These are phyloP conservation scores for Micromonas commoda DNA, from an alignment of 139 green algal species.

Conservation along the genomic window DNA sequence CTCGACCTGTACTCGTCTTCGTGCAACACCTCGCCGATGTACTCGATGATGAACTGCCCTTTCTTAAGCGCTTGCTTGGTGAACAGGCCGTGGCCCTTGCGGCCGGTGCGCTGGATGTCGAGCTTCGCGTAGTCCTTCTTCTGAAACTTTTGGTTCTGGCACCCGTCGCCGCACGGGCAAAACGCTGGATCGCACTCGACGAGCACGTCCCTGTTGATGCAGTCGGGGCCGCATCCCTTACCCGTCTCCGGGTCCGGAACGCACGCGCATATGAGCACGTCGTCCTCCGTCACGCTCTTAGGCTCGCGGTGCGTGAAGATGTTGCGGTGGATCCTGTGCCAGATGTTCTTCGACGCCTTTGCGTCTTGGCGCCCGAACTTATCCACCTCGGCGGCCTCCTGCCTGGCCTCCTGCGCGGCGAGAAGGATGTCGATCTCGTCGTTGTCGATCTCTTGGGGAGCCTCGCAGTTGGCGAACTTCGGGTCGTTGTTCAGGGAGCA, in stretches of 20 bases:
- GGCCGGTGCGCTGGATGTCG: conserved; percentile 49
- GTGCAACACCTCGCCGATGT: conserved; percentile 94
- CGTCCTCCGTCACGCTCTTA: conserved; percentile 77
- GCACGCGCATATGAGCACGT: conserved; percentile 94
- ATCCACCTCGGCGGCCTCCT: not conserved
- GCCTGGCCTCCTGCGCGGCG: not conserved
- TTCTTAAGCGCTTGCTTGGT: conserved; percentile 57
- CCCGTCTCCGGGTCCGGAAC: conserved; percentile 41
- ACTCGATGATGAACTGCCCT: conserved; percentile 94
- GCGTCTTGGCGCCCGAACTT: no score
- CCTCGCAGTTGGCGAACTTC: conserved; percentile 56
- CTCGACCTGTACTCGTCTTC: conserved; percentile 84
- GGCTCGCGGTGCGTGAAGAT: conserved; percentile 66
- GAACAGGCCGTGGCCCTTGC: conserved; percentile 88
- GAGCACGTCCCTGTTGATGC: conserved; percentile 90
- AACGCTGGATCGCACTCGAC: conserved; percentile 83
- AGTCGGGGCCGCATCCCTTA: conserved; percentile 74
- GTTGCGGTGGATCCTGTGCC: conserved; percentile 45
- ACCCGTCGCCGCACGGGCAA: conserved; percentile 79
- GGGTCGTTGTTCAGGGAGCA: conserved; percentile 70
- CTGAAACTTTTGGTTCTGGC: conserved; percentile 91
- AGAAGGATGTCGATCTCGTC: conserved; percentile 70
- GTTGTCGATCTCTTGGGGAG: conserved; percentile 73
- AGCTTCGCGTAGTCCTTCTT: conserved; percentile 69
- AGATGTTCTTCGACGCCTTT: no score